Base-by-base conservation (phyloP, 2,329 filamentous ascomycete genomes). In the Acephala macrosclerotiorum region DNA sequence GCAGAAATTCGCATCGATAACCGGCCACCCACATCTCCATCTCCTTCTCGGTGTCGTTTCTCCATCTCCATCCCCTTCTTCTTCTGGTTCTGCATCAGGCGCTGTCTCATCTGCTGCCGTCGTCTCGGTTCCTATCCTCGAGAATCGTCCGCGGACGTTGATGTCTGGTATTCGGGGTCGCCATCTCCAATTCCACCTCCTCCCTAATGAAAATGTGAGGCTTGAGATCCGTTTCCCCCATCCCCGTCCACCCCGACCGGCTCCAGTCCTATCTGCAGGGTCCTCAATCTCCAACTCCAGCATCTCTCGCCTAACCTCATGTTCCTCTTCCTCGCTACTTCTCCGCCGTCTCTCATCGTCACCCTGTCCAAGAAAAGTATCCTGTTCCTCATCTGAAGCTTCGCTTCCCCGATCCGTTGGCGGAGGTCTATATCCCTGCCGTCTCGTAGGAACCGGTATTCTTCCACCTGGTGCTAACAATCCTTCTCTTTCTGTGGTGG, bases 261-360 rank as follows among this genome's bases (percentile, higher is more conserved):
- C 49, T 18, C 25, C 25, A 9, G 25, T 9, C 40, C 85, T 77
- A 56, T 71, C 77, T 79, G 84, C 72, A 33, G 88, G 87, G 71
- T 96, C 93, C 73, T 93, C 87, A 49, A 96, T 87, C 72, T 96
- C 93, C 85, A 97, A 89, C 84, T 97, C 91, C 75, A 96, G 88
- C 81, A 98, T 90, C 79, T 96, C 92, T 71, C 91, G 86, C 68
- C 92, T 89, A 73, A 96, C 85, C 68, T 89, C 87, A 36, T 87
- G 87, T 58, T 83, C 82, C 63, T 81, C 81, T 60, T 81, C 81
- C 60, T 77, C 76, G 45, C 84, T 79, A 75, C 84, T 78, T 79
- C 87, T 81, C 76, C 79, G 58, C 82, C 82, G 62, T 18, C 60
- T 67, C 85, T 87, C 57, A 81, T 87, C 55, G 81, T 84, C 58